A percentile compares a stretch with the other conserved stretches of the same genome.
phyloP scores from a whole-genome alignment of 805 yeast species.

The Starmerella roubikii region DNA sequence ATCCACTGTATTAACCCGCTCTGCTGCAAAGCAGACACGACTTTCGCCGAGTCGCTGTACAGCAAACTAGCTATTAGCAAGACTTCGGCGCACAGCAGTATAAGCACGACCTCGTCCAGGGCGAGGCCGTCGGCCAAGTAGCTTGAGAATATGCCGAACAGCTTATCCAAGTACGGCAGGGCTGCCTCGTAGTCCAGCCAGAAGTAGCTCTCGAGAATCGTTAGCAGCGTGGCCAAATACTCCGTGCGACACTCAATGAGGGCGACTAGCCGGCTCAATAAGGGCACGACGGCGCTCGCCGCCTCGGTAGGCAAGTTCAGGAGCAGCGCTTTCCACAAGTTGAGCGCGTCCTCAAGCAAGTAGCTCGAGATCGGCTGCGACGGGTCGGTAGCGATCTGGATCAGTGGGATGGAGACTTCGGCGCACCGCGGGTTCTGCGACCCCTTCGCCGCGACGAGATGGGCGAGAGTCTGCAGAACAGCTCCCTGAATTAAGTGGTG shows the following conservation, averaged over 20 bases:
- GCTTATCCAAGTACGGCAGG: constrained; percentile 8
- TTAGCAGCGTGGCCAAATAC: constrained; percentile 23
- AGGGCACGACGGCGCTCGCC: constrained; percentile 17
- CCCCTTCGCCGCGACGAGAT: constrained; percentile 23
- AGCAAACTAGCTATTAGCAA: constrained; percentile 3
- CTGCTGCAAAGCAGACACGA: neutral
- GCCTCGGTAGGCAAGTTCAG: constrained; percentile 39
- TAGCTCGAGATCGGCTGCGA: constrained; percentile 41
- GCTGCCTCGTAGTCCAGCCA: constrained; percentile 22
- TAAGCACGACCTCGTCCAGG: constrained; percentile 14
- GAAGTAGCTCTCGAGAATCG: constrained; percentile 26
- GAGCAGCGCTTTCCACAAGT: constrained; percentile 58
- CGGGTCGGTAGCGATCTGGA: constrained; percentile 37
- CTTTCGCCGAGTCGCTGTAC: neutral
- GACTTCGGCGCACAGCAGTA: constrained; percentile 12
- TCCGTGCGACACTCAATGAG: constrained; percentile 54
- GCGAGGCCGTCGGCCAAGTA: constrained; percentile 20
- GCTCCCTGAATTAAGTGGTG: constrained; percentile 28
- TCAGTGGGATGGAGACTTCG: constrained; percentile 18
- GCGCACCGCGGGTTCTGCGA: constrained; percentile 8
- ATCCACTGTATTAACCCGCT: constrained; percentile 12
- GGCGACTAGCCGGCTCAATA: constrained; percentile 40
- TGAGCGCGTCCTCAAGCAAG: constrained; percentile 72
- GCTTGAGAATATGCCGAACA: constrained; percentile 18
- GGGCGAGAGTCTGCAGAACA: constrained; percentile 26